phyloP scores from a whole-genome alignment of 1,284 basidiomycete genomes.

The Fomitopsis palustris region DNA sequence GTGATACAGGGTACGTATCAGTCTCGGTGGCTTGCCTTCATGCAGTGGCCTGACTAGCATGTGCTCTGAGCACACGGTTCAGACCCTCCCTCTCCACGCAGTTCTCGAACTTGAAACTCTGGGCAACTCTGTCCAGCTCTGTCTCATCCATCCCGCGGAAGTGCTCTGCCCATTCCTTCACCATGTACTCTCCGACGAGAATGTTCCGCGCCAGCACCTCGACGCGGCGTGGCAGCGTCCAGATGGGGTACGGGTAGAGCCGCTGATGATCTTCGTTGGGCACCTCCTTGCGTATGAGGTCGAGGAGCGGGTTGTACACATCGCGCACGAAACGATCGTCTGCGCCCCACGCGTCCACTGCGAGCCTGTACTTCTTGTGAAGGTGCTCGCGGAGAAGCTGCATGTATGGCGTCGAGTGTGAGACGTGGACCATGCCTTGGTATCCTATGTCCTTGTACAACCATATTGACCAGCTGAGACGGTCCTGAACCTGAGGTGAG shows the following conservation, averaged over 20 bases:
- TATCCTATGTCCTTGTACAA: slow-evolving; percentile 85
- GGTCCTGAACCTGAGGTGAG: slow-evolving; percentile 42
- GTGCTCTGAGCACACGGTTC: slow-evolving; percentile 44
- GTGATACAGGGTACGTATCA: not conserved
- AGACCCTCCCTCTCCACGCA: slow-evolving; percentile 47
- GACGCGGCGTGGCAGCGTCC: slow-evolving; percentile 42
- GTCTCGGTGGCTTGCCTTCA: not conserved
- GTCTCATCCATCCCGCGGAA: slow-evolving; percentile 50
- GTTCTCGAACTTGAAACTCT: slow-evolving; percentile 58
- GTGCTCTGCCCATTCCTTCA: slow-evolving; percentile 62
- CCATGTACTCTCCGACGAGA: slow-evolving; percentile 60
- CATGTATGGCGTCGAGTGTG: slow-evolving; percentile 68
- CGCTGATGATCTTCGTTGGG: slow-evolving; percentile 34
- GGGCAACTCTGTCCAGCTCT: slow-evolving; percentile 59
- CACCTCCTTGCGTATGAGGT: slow-evolving; percentile 49
- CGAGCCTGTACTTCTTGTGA: slow-evolving; percentile 57
- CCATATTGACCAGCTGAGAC: slow-evolving; percentile 80
- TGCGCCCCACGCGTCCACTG: slow-evolving; percentile 64
- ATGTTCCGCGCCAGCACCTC: slow-evolving; percentile 58
- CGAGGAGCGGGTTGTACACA: slow-evolving; percentile 53
- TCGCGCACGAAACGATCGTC: slow-evolving; percentile 44
- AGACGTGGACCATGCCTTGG: slow-evolving; percentile 78
- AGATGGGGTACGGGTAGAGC: slow-evolving; percentile 51
- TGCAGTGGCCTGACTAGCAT: slow-evolving; percentile 19
- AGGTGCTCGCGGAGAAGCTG: slow-evolving; percentile 60